phyloP scores from a whole-genome alignment of 1,139 yeast genomes.

The Magnusiomyces paraingens region DNA sequence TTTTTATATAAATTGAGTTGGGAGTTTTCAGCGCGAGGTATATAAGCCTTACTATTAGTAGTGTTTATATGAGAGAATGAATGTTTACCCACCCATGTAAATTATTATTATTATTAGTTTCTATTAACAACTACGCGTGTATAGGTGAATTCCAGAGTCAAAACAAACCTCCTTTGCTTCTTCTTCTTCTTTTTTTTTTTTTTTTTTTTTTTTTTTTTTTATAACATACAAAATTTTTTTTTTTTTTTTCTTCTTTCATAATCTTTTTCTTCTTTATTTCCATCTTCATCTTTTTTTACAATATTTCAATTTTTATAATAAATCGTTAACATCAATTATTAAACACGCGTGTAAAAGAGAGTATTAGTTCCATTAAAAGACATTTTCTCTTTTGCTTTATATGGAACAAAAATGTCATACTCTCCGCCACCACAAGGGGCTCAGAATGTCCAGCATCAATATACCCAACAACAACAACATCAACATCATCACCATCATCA shows the following conservation, averaged over 20 bases:
- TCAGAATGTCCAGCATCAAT: background rate
- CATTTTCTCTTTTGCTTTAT: background rate
- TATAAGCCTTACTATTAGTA: too few species aligned
- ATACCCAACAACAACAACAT: background rate
- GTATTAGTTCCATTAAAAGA: background rate
- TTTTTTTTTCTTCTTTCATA: too few species aligned
- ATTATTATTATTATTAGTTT: too few species aligned
- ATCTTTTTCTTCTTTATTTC: background rate
- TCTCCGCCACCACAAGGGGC: conserved; percentile 1
- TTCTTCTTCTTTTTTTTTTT: too few species aligned
- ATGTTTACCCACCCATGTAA: too few species aligned
- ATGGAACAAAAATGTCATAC: conserved; percentile 7
- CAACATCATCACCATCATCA: background rate
- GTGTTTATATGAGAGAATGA: too few species aligned
- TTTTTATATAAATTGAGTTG: too few species aligned
- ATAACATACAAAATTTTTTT: background rate
- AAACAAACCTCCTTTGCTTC: too few species aligned
- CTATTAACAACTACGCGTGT: too few species aligned
- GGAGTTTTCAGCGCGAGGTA: too few species aligned
- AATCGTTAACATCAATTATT: background rate
- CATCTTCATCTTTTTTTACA: background rate
- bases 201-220: too few species aligned
- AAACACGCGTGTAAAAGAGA: background rate
- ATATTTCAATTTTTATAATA: background rate
- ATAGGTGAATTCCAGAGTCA: too few species aligned